Conservation (phyloP, 2,329 filamentous ascomycete genomes). For the Paecilomyces sp. region DNA sequence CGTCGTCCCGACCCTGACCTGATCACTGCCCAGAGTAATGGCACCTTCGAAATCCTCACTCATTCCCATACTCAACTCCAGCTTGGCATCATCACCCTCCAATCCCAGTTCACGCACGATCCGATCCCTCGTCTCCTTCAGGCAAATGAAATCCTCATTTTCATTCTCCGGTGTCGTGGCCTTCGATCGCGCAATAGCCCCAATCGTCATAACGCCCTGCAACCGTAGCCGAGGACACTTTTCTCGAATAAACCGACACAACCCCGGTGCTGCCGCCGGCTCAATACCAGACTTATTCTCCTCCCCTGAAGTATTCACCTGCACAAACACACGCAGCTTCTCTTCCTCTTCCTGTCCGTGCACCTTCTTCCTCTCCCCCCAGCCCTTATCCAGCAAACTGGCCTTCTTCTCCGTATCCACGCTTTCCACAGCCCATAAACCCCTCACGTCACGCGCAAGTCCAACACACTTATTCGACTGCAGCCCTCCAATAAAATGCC, state of each 20-base stretch:
- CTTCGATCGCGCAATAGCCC: conserved; percentile 78
- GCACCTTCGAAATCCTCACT: conserved; percentile 92
- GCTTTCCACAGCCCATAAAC: conserved; percentile 85
- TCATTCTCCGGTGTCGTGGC: conserved; percentile 67
- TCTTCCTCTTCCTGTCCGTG: conserved; percentile 21
- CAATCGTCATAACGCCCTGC: conserved; percentile 92
- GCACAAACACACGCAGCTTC: conserved; percentile 69
- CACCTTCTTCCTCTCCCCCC: conserved; percentile 46
- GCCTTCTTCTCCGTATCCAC: conserved; percentile 88
- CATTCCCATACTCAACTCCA: conserved; percentile 98
- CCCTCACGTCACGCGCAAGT: conserved; percentile 73
- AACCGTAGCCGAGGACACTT: conserved; percentile 68
- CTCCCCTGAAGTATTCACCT: conserved; percentile 93
- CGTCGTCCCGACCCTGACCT: conserved; percentile 87
- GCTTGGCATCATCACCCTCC: conserved; percentile 37
- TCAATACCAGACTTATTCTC: conserved; percentile 74
- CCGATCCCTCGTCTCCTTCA: conserved; percentile 64
- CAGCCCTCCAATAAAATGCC: conserved; percentile 95
- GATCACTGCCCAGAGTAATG: conserved; percentile 71
- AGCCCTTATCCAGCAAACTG: conserved; percentile 67
- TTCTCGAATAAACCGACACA: conserved; percentile 64
- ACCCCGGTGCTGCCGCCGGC: conserved; percentile 53
- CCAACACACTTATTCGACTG: conserved; percentile 91
- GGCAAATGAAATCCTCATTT: conserved; percentile 77
- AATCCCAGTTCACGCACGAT: conserved; percentile 57